phyloP scores from a whole-genome alignment of 441 rosid genomes.

The Brassica hybrid region DNA sequence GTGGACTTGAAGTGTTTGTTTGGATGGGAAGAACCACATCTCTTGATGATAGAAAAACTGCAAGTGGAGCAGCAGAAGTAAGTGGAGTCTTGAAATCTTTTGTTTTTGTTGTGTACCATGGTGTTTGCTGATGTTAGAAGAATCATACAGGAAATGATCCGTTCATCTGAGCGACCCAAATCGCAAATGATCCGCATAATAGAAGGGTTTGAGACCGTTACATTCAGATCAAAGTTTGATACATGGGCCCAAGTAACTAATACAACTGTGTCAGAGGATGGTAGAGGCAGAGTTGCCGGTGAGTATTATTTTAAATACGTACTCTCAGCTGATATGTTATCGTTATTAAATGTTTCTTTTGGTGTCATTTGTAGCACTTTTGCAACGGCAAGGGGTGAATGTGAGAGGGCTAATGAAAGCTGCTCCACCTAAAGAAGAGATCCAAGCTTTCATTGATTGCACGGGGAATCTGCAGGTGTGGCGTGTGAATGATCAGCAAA shows the following conservation, averaged over 20 bases:
- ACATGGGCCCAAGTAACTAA: constrained; percentile 74
- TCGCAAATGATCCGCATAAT: constrained; percentile 78
- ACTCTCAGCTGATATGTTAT: constrained; percentile 2
- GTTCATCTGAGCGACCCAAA: constrained; percentile 62
- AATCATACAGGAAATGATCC: constrained; percentile 69
- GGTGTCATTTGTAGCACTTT: constrained; percentile 40
- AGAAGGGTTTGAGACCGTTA: constrained; percentile 82
- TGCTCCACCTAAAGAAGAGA: constrained; percentile 60
- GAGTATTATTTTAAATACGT: constrained; percentile 28
- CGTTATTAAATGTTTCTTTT: not conserved
- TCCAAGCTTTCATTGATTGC: constrained; percentile 63
- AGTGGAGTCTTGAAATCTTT: constrained; percentile 26
- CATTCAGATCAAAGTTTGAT: constrained; percentile 73
- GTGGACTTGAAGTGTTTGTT: constrained; percentile 73
- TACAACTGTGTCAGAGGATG: constrained; percentile 78
- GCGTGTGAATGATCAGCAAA: constrained; percentile 68
- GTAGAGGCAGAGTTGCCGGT: constrained; percentile 99
- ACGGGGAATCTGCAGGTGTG: constrained; percentile 85
- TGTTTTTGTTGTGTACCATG: constrained; percentile 14
- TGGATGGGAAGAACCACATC: constrained; percentile 91
- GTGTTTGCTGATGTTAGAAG: constrained; percentile 37
- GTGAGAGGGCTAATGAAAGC: constrained; percentile 75
- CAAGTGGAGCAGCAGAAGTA: constrained; percentile 81
- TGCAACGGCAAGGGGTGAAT: constrained; percentile 59
- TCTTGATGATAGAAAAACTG: constrained; percentile 70